phyloP scores from a whole-genome alignment of 2,329 filamentous ascomycete genomes.

The Cladophialophora psammophila region DNA sequence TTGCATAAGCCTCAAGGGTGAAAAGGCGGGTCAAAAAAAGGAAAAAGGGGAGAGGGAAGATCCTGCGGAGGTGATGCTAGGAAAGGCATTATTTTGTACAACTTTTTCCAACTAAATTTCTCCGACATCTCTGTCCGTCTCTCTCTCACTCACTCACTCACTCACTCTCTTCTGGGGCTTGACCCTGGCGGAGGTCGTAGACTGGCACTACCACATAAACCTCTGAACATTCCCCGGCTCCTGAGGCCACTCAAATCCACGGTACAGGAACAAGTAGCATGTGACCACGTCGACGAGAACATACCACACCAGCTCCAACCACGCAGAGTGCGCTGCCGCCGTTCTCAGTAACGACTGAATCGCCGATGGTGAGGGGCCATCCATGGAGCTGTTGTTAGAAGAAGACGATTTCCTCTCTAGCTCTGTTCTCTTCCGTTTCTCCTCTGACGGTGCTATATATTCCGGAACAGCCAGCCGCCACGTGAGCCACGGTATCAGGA shows the following conservation, averaged over 20 bases:
- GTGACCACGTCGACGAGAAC: slow-evolving; percentile 60
- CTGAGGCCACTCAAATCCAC: slow-evolving; percentile 64
- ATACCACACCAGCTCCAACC: slow-evolving; percentile 66
- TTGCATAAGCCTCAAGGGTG: neutral
- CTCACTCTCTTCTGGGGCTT: too few relatives aligned
- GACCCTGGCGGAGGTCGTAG: too few relatives aligned
- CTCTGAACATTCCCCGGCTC: slow-evolving; percentile 65
- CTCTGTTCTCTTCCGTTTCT: slow-evolving; percentile 4
- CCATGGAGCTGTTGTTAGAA: slow-evolving; percentile 38
- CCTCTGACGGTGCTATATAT: slow-evolving; percentile 20
- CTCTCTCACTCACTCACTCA: too few relatives aligned
- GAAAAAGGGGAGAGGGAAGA: neutral
- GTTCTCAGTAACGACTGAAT: slow-evolving; percentile 41
- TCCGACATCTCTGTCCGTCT: neutral
- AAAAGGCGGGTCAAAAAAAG: neutral
- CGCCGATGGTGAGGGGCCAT: slow-evolving; percentile 35
- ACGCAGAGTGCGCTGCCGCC: slow-evolving; percentile 45
- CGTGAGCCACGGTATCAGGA: slow-evolving; percentile 92
- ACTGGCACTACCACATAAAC: slow-evolving; percentile 62
- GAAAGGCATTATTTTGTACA: neutral
- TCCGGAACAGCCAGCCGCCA: slow-evolving; percentile 79
- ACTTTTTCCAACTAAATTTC: neutral
- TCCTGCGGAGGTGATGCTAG: neutral
- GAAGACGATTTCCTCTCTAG: slow-evolving; percentile 23
- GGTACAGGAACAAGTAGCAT: slow-evolving; percentile 63